Evolutionary conservation across 2,329 filamentous ascomycete genomes (phyloP), one percentile per base, ranked within the genome.

Genomic region (Ilyonectria robusta): DNA sequence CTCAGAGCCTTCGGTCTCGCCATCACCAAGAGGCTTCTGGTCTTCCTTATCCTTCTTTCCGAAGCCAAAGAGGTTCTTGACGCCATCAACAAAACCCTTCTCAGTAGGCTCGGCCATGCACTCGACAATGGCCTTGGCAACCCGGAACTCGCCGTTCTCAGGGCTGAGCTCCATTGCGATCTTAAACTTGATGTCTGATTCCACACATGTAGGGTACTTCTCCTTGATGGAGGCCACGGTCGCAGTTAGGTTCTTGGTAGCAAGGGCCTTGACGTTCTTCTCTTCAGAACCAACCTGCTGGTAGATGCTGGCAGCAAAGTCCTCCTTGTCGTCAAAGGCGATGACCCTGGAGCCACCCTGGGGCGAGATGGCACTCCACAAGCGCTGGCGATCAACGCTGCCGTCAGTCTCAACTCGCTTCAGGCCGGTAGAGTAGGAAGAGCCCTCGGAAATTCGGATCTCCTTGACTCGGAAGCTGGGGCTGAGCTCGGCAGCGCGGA

Each of bases 401-500:
- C 92, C 90, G 64, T 89, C 86, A 66, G n/a, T 15, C 3, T 84
- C 85, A 42, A 84, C 89, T 89, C 94, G 97, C 79, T 92, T 93
- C 75, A 97, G 88, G 63, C 91, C 90, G 31, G 92, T 88, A 2
- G 91, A 85, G 78, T 96, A 98, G 48, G 87, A 86, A 47, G 93
- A 88, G 23, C 88, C 89, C 75, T 99, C 96, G n/a, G 85, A 87
- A 58, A 93, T 89, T 66, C 93, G 88, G 72, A 99, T 99, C 78
- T 98, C 96, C 87, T 98, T 99, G 78, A 99, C 96, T 68, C 94
- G 92, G 90, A 99, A 99, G 79, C 93, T 95, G 46, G 95, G 94
- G 82, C 94, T 98, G 65, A 99, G 87, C 74, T 94, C 91, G 59
- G 96, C 96, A 57, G 94, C 96, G 78, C 95, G 94, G 87, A 99